These are phyloP conservation scores for Allium fistulosum DNA, from an alignment of 106 monocot genomes.

Conservation along the genomic window DNA sequence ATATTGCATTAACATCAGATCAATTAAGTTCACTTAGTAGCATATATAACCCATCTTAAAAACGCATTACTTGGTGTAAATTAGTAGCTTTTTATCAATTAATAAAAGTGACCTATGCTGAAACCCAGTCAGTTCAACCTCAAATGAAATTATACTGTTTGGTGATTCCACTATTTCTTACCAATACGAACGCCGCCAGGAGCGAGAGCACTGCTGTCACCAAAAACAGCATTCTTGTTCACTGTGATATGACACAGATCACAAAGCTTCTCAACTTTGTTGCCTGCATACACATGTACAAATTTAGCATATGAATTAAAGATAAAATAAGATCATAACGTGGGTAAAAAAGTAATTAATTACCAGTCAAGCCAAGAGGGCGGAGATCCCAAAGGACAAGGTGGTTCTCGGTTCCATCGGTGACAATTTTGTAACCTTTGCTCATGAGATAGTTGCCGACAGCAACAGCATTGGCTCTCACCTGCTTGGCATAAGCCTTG, in stretches of 20 bases:
- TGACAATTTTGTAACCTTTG: conserved; percentile 86
- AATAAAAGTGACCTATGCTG: too few species aligned
- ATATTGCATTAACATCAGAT: too few species aligned
- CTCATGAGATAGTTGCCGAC: conserved; percentile 68
- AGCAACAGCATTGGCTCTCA: conserved; percentile 78
- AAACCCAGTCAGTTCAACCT: too few species aligned
- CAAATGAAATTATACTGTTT: too few species aligned
- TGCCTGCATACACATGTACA: conserved; percentile 33
- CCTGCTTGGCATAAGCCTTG: conserved; percentile 84
- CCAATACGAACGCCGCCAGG: conserved; percentile 97
- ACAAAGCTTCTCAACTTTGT: conserved; percentile 96
- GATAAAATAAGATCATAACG: too few species aligned
- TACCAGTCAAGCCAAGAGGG: conserved; percentile 97
- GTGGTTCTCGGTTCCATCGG: conserved; percentile 91
- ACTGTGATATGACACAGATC: conserved; percentile 88
- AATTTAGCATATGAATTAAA: too few species aligned
- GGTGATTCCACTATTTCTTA: conserved; percentile 9
- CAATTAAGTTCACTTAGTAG: too few species aligned
- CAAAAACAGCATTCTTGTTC: conserved; percentile 97
- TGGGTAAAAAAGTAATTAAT: background rate
- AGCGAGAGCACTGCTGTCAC: conserved; percentile 90
- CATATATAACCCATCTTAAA: too few species aligned
- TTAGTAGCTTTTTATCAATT: too few species aligned
- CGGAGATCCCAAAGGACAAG: conserved; percentile 95
- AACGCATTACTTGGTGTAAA: too few species aligned